These are phyloP conservation scores for Kalaharituber pfeilii DNA, from an alignment of 2,329 filamentous ascomycete species.

Conservation along the genomic window DNA sequence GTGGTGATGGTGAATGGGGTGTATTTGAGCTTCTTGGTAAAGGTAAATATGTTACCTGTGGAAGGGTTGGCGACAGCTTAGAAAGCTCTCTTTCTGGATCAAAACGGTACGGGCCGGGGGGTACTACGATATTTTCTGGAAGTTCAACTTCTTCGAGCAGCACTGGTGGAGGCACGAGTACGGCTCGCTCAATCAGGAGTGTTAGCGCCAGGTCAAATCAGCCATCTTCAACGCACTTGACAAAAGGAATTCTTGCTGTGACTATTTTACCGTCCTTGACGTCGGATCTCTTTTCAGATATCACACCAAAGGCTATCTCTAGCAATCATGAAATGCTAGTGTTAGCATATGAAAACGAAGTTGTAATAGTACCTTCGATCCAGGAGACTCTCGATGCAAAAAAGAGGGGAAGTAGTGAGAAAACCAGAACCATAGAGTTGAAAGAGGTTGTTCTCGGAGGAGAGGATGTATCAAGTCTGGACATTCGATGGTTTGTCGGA, in stretches of 20 bases:
- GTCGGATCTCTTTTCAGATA: neutral
- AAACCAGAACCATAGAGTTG: neutral
- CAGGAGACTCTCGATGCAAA: neutral
- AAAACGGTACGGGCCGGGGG: neutral
- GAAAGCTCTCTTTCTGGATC: neutral
- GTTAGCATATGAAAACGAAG: neutral
- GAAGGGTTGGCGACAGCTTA: neutral
- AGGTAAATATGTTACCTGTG: neutral
- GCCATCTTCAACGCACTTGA: neutral
- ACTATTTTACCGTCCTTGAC: neutral
- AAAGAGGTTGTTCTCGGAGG: neutral
- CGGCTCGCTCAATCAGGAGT: neutral
- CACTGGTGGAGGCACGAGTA: neutral
- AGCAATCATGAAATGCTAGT: neutral
- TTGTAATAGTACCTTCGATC: neutral
- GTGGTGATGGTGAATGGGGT: conserved; percentile 37
- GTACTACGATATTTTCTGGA: neutral
- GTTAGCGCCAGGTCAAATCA: neutral
- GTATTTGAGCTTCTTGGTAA: conserved; percentile 30
- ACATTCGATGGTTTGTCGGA: neutral
- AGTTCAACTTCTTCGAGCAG: neutral
- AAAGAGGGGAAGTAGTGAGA: neutral
- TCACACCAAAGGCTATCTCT: neutral
- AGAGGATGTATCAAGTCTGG: neutral
- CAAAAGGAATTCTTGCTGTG: neutral